A percentile compares a stretch with the other conserved stretches of the same genome.
Evolutionary conservation across 108 stramenopile species (phyloP).

Genomic region (Discostella pseudostelligera): DNA sequence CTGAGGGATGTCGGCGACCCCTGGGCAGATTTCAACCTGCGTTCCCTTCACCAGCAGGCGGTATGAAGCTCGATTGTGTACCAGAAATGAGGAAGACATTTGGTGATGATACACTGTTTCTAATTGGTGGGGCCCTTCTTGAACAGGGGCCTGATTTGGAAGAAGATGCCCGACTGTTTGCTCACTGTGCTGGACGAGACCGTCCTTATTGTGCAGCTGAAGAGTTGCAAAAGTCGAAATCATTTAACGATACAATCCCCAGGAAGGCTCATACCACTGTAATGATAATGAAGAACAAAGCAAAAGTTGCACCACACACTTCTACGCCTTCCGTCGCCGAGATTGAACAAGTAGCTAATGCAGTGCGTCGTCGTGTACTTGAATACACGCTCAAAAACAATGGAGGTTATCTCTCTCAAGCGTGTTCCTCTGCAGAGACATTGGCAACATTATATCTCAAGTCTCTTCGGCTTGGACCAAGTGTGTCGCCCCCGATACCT

Average conservation of each 20-base stretch:
- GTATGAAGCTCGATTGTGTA: slow-evolving; percentile 29
- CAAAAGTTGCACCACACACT: no score
- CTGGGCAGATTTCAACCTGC: slow-evolving; percentile 25
- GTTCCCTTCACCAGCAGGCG: slow-evolving; percentile 26
- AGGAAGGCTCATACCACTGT: neutral
- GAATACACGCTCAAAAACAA: slow-evolving; percentile 25
- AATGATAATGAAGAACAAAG: no score
- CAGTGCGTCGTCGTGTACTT: slow-evolving; percentile 18
- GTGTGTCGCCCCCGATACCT: slow-evolving; percentile 13
- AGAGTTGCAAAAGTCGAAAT: no score
- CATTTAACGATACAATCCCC: neutral
- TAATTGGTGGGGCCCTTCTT: slow-evolving; percentile 25
- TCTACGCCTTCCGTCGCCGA: slow-evolving; percentile 10
- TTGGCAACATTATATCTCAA: slow-evolving; percentile 26
- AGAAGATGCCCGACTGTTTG: slow-evolving; percentile 19
- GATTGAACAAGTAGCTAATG: slow-evolving; percentile 14
- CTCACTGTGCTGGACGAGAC: slow-evolving; percentile 21
- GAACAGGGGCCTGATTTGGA: slow-evolving; percentile 37
- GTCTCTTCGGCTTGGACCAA: slow-evolving; percentile 22
- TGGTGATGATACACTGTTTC: slow-evolving; percentile 28
- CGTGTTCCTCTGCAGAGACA: slow-evolving; percentile 15
- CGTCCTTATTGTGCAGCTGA: slow-evolving; percentile 1
- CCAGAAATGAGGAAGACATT: slow-evolving; percentile 28
- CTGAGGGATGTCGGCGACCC: slow-evolving; percentile 29
- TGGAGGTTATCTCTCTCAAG: slow-evolving; percentile 29